Evolutionary conservation across 805 yeast genomes (phyloP).

Genomic region (Lachancea cidri): DNA sequence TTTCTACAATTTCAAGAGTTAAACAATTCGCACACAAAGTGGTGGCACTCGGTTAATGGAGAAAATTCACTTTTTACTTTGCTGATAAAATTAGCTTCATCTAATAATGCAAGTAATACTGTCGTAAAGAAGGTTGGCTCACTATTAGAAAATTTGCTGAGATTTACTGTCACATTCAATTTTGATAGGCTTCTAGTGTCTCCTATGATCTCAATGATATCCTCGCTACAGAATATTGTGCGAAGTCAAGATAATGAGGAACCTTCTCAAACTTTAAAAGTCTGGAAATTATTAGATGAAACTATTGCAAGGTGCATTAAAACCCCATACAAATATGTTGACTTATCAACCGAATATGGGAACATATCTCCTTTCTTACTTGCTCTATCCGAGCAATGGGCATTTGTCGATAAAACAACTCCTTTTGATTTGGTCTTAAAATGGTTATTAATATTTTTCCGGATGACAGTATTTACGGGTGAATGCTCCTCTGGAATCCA

Average conservation of each 20-base stretch:
- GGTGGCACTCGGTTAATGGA: conserved; percentile 63
- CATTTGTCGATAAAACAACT: conserved; percentile 39
- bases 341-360: conserved; percentile 37
- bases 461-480: conserved; percentile 50
- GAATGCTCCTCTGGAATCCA: conserved; percentile 41
- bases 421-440: conserved; percentile 22
- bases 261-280: conserved; percentile 18
- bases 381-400: conserved; percentile 64
- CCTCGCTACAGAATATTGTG: conserved; percentile 37
- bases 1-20: conserved; percentile 58
- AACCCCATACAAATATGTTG: conserved; percentile 83
- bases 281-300: conserved; percentile 73
- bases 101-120: conserved; percentile 24
- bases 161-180: conserved; percentile 52
- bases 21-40: conserved; percentile 51
- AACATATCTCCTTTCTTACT: conserved; percentile 52
- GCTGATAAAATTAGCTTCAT: conserved; percentile 49
- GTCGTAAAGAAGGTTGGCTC: conserved; percentile 41
- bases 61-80: conserved; percentile 63
- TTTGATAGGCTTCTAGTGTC: conserved; percentile 40
- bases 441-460: conserved; percentile 50
- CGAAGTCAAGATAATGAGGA: conserved; percentile 10
- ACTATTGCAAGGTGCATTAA: conserved; percentile 62
- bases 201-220: conserved; percentile 51
- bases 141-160: conserved; percentile 45